Evolutionary conservation across 345 rosid genomes (phyloP), one percentile per base, ranked within the genome.

Genomic region (Firmiana major): DNA sequence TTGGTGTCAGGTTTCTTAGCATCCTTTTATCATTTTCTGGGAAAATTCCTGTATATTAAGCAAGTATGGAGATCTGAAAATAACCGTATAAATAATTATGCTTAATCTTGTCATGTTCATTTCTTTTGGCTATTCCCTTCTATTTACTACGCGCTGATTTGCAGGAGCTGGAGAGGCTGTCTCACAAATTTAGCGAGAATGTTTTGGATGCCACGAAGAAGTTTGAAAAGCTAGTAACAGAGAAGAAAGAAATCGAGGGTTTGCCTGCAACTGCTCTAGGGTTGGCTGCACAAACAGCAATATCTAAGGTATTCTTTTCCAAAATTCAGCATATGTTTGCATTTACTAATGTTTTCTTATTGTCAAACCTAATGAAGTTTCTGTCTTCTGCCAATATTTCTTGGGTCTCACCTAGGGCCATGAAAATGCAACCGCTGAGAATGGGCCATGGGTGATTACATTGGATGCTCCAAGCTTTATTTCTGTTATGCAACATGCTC

Each of bases 191-290:
- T 77, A 86, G 67, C 55, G 98, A 93, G 85, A 95, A 95, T 77
- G 96, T 92, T 73, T 82, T 95, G 85, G 99, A 95, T 77, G 91
- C 98, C 76, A 95, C 98, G 78, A 95, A 93, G 85, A 89, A 84
- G 64, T 95, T 89, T 89, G 97, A 93, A 85, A 95, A 91, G 81
- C 77, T 91, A 67, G 86, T 95, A 59, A 89, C 89, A 1, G 92
- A 91, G 83, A 89, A 93, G 84, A 90, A 86, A 74, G 97, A 89
- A 74, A 86, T 95, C 17, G 94, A 93, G 28, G 99, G 99, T 62
- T 81, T 95, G 89, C 96, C 98, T 15, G 89, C 97, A 67, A 90
- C 97, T 75, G 89, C 97, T 79, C 91, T 95, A 81, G 97, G 91
- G 24, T 78, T 95, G 79, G 95, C 95, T 43, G 97, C 99, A 26